A percentile compares a stretch with the other conserved stretches of the same genome.
Evolutionary conservation across 2,329 filamentous ascomycete species (phyloP).

Genomic region (Stemphylium beticola): DNA sequence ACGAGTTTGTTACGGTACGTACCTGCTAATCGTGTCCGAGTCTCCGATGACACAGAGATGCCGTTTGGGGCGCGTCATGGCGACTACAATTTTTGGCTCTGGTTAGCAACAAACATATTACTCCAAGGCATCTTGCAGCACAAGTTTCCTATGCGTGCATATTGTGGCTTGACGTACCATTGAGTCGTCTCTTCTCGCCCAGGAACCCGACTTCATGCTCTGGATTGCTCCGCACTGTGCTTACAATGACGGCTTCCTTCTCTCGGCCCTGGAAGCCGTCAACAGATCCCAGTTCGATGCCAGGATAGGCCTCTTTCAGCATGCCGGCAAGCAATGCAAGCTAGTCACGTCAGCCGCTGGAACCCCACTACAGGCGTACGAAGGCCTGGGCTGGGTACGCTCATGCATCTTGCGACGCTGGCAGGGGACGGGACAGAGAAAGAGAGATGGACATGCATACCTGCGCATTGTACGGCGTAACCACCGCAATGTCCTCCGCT

Average conservation of each 20-base stretch:
- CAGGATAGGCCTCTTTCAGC: slow-evolving; percentile 80
- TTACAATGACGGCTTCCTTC: slow-evolving; percentile 93
- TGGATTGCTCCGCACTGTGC: slow-evolving; percentile 88
- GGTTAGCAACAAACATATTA: slow-evolving; percentile 13
- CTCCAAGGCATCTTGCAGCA: not conserved
- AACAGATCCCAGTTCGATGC: slow-evolving; percentile 92
- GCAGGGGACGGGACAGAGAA: not conserved
- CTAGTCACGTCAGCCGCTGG: slow-evolving; percentile 51
- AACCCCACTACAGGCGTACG: not conserved
- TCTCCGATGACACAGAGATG: slow-evolving; percentile 92
- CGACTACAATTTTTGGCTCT: slow-evolving; percentile 64
- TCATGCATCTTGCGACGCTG: slow-evolving; percentile 12
- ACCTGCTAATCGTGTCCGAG: slow-evolving; percentile 89
- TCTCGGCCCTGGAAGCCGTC: slow-evolving; percentile 97
- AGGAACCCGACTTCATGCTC: slow-evolving; percentile 91
- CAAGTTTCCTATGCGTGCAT: not conserved
- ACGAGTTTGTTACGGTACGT: slow-evolving; percentile 48
- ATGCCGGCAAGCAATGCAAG: slow-evolving; percentile 75
- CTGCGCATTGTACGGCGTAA: slow-evolving; percentile 97
- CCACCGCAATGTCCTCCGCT: slow-evolving; percentile 85
- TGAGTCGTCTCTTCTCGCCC: slow-evolving; percentile 87
- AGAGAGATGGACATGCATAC: slow-evolving; percentile 47
- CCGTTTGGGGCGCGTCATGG: slow-evolving; percentile 93
- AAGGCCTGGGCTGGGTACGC: not conserved
- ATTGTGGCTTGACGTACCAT: slow-evolving; percentile 66